Percentiles rank a stretch among this genome's conserved stretches.
Evolutionary conservation across 495 filamentous ascomycete genomes (phyloP).

Genomic region (Aspergillus baeticus): DNA sequence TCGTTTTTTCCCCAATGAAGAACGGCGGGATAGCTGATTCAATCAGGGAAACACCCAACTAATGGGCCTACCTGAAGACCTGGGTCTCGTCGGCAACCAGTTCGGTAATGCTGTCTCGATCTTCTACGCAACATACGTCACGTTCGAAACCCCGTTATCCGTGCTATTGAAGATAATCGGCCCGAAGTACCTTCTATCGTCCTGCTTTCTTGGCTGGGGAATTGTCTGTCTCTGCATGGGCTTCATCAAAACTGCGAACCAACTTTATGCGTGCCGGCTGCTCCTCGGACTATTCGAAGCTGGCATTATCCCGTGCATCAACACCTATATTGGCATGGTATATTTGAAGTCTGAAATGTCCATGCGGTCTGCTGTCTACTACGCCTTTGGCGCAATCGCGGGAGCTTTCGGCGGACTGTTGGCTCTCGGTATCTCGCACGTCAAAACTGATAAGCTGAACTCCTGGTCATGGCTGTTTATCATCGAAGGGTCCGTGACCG

Average conservation of each 20-base stretch:
- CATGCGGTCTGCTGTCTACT: background rate
- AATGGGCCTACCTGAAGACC: constrained; percentile 44
- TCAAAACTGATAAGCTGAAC: background rate
- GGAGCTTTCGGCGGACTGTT: background rate
- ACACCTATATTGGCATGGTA: background rate
- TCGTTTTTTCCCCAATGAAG: no score
- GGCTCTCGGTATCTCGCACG: background rate
- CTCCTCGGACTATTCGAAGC: background rate
- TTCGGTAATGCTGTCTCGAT: constrained; percentile 50
- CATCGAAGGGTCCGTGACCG: background rate
- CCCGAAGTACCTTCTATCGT: background rate
- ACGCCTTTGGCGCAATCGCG: background rate
- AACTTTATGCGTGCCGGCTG: background rate
- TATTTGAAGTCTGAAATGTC: background rate
- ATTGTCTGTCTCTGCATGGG: background rate
- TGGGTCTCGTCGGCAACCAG: constrained; percentile 39
- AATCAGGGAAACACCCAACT: constrained; percentile 43
- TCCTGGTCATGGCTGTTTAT: background rate
- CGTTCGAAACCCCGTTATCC: constrained; percentile 29
- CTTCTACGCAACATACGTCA: constrained; percentile 52
- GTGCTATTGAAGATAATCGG: constrained; percentile 43
- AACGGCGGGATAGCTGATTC: no score
- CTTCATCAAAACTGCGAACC: background rate
- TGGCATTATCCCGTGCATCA: background rate
- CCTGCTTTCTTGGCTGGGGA: background rate